These are phyloP conservation scores for Puccinia coronata DNA, from an alignment of 1,284 basidiomycete genomes.

Conservation along the genomic window DNA sequence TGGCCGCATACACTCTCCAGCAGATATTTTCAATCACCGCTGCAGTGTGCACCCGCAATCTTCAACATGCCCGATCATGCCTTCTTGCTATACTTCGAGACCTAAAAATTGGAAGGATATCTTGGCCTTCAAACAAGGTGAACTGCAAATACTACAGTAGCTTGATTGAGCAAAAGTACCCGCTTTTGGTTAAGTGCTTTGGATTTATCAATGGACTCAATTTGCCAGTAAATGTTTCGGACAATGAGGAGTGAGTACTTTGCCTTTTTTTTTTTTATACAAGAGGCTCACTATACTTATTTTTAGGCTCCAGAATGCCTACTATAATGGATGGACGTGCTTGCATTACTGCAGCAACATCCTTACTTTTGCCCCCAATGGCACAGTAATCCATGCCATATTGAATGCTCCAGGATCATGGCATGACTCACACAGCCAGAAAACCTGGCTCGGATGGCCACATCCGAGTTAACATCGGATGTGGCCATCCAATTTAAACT, in stretches of 20 bases:
- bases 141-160: background rate
- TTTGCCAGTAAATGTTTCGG: background rate
- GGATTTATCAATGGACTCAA: conserved; percentile 14
- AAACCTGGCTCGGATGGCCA: too few relatives aligned
- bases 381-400: background rate
- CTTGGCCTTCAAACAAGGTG: background rate
- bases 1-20: background rate
- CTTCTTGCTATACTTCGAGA: background rate
- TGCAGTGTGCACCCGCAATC: background rate
- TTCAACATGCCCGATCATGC: background rate
- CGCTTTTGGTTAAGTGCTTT: background rate
- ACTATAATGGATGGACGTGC: background rate
- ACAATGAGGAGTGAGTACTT: background rate
- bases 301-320: background rate
- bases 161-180: background rate
- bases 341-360: background rate
- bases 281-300: too few relatives aligned
- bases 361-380: background rate
- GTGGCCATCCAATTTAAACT: too few relatives aligned
- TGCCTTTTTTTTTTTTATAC: background rate
- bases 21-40: background rate
- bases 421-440: too few relatives aligned
- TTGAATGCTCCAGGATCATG: conserved; percentile 52
- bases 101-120: background rate
- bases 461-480: too few relatives aligned